A percentile compares a stretch with the other conserved stretches of the same genome.
These are phyloP conservation scores for Penicillium vulpinum DNA, from an alignment of 2,329 filamentous ascomycete species.

Conservation along the genomic window DNA sequence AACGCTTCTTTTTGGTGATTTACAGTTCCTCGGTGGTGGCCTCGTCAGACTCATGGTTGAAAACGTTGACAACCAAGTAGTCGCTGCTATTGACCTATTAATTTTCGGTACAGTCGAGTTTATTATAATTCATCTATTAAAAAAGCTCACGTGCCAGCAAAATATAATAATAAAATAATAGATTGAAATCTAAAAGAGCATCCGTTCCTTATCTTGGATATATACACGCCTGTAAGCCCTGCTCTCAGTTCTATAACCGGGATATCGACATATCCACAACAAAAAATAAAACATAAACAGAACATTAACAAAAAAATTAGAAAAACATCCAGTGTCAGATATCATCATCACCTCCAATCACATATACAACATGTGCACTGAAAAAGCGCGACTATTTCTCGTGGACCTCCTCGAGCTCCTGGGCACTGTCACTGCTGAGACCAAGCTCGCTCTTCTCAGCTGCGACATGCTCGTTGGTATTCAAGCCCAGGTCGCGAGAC, in stretches of 20 bases:
- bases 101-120: not conserved
- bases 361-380: not conserved
- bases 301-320: not conserved
- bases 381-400: conserved; percentile 4
- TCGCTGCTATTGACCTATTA: not conserved
- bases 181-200: not conserved
- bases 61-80: too few species aligned
- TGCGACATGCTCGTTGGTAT: conserved; percentile 1
- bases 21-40: too few species aligned
- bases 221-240: not conserved
- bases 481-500: conserved; percentile 26
- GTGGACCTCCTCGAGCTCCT: conserved; percentile 8
- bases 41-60: too few species aligned
- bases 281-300: not conserved
- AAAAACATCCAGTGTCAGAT: not conserved
- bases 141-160: not conserved
- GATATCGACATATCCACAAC: not conserved
- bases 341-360: not conserved
- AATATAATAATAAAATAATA: not conserved
- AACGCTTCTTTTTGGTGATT: too few species aligned
- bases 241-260: conserved; percentile 3
- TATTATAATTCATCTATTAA: not conserved
- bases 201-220: not conserved
- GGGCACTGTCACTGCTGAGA: conserved; percentile 18
- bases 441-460: conserved; percentile 25